Conservation (phyloP, 176 grass and related monocot genomes). For the Bromus sterilis region DNA sequence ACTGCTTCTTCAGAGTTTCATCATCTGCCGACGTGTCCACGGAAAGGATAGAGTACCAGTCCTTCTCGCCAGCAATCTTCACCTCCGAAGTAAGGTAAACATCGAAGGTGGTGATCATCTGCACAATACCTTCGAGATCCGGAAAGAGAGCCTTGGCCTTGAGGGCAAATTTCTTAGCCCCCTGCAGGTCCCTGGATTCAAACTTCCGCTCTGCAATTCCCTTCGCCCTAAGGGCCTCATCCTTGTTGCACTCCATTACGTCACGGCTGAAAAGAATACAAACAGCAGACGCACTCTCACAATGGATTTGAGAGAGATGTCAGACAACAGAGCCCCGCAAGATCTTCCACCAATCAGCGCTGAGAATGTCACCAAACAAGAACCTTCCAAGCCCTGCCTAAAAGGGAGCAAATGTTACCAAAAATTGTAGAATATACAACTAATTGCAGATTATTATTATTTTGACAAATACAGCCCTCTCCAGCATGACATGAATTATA, state of each 20-base stretch:
- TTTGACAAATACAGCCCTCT: not conserved
- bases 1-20: conserved; percentile 14
- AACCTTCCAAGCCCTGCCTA: not conserved
- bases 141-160: conserved; percentile 33
- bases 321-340: not conserved
- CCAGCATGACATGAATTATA: not conserved
- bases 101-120: conserved; percentile 30
- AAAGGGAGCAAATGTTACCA: conserved; percentile 2
- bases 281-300: not conserved
- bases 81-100: conserved; percentile 26
- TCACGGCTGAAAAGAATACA: not conserved
- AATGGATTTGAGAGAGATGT: not conserved
- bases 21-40: conserved; percentile 6
- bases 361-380: not conserved
- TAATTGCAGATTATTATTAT: not conserved
- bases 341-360: not conserved
- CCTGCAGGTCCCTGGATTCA: conserved; percentile 19
- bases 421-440: not conserved
- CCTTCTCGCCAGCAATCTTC: conserved; percentile 20
- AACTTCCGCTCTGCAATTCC: conserved; percentile 30
- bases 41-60: conserved; percentile 36
- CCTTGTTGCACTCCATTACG: conserved; percentile 36
- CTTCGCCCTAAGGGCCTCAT: conserved; percentile 40
- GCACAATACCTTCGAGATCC: conserved; percentile 25
- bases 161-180: conserved; percentile 38